phyloP scores from a whole-genome alignment of 2,329 filamentous ascomycete genomes.

The Capronia epimyces region DNA sequence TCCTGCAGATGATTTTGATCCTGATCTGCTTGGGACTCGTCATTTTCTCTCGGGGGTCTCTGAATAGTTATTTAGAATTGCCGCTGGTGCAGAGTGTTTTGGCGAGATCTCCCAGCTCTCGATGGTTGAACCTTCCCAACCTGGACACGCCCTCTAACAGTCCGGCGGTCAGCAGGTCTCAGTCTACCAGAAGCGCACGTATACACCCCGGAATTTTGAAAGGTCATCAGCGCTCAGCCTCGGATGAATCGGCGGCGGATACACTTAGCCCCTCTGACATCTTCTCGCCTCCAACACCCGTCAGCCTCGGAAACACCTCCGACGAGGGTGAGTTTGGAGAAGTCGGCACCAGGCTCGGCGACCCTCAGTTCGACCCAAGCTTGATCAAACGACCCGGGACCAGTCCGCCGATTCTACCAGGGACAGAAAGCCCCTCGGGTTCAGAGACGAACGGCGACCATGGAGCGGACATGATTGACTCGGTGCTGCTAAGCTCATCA shows the following conservation, averaged over 20 bases:
- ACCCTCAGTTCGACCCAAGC: slow-evolving; percentile 28
- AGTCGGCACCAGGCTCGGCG: slow-evolving; percentile 11
- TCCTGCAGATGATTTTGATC: slow-evolving; percentile 81
- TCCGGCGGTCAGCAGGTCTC: slow-evolving; percentile 15
- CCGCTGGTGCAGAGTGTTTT: slow-evolving; percentile 46
- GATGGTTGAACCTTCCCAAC: slow-evolving; percentile 21
- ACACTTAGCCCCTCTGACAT: slow-evolving; percentile 19
- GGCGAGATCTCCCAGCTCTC: slow-evolving; percentile 39
- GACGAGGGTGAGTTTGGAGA: slow-evolving; percentile 14
- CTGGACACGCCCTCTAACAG: slow-evolving; percentile 18
- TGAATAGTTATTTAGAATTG: slow-evolving; percentile 42
- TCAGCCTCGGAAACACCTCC: slow-evolving; percentile 25
- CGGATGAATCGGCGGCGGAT: slow-evolving; percentile 23
- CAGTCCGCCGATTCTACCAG: slow-evolving; percentile 22
- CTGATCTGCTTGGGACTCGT: slow-evolving; percentile 82
- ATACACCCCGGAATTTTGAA: slow-evolving; percentile 25
- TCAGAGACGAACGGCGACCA: background rate
- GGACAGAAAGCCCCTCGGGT: slow-evolving; percentile 9
- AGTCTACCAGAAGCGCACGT: slow-evolving; percentile 11
- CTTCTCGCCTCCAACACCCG: slow-evolving; percentile 26
- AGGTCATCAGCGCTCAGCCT: slow-evolving; percentile 22
- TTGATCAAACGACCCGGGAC: slow-evolving; percentile 27
- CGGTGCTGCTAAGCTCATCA: slow-evolving; percentile 7
- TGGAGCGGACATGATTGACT: slow-evolving; percentile 16
- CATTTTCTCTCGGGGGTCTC: slow-evolving; percentile 59